Evolutionary conservation across 495 filamentous ascomycete species (phyloP).

Genomic region (Diplogelasinospora grovesii): DNA sequence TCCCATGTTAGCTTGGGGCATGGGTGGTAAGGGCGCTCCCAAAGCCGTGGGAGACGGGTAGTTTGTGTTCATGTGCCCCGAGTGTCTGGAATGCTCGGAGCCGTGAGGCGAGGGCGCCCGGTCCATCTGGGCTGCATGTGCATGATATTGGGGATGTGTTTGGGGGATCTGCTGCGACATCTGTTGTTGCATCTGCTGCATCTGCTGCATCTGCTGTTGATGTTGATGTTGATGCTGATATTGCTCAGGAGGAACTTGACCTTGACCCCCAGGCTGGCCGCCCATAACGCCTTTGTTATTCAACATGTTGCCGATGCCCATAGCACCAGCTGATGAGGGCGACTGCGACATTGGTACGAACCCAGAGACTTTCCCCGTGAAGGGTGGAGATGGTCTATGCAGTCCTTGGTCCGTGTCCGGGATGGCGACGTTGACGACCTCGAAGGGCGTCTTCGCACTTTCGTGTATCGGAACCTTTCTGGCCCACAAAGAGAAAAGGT

Average conservation of each 20-base stretch:
- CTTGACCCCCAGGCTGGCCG: constrained; percentile 10
- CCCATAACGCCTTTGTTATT: constrained; percentile 24
- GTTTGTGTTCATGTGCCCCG: constrained; percentile 23
- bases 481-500: too few relatives aligned
- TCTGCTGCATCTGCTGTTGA: constrained; percentile 13
- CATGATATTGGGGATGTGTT: too few relatives aligned
- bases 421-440: too few relatives aligned
- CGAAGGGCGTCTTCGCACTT: too few relatives aligned
- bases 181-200: constrained; percentile 7
- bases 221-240: constrained; percentile 13
- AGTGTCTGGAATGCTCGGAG: constrained; percentile 46
- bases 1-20: constrained; percentile 50
- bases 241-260: constrained; percentile 20
- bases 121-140: too few relatives aligned
- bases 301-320: constrained; percentile 33
- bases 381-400: too few relatives aligned
- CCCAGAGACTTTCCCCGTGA: too few relatives aligned
- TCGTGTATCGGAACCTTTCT: too few relatives aligned
- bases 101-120: constrained; percentile 63
- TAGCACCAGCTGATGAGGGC: constrained; percentile 25
- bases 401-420: too few relatives aligned
- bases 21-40: constrained; percentile 24
- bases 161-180: too few relatives aligned
- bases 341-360: constrained; percentile 29
- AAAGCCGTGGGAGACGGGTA: constrained; percentile 33